A percentile compares a stretch with the other conserved stretches of the same genome.
Conservation (phyloP, 2,329 filamentous ascomycete genomes). For the Calonectria leucothoes region DNA sequence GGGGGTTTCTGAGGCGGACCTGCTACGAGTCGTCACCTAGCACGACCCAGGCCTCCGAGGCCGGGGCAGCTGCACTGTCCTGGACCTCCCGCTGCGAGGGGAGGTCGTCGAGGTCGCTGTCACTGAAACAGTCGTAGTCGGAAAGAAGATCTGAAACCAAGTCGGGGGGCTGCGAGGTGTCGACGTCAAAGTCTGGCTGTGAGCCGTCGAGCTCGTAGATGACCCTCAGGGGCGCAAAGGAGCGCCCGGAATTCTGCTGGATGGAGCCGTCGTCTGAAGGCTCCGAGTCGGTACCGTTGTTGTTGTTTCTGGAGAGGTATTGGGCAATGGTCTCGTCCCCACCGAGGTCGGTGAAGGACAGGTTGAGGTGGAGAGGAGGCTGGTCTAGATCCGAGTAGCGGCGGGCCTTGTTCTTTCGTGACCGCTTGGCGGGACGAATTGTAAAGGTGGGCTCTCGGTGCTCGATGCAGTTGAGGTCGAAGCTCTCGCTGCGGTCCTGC, state of each 20-base stretch:
- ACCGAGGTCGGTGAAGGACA: constrained; percentile 57
- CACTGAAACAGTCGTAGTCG: constrained; percentile 52
- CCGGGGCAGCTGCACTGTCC: constrained; percentile 42
- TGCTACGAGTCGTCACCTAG: constrained; percentile 61
- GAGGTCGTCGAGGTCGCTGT: constrained; percentile 48
- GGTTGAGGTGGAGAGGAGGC: constrained; percentile 50
- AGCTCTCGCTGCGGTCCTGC: constrained; percentile 46
- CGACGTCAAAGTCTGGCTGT: constrained; percentile 47
- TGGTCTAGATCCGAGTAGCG: constrained; percentile 38
- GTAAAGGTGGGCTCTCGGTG: constrained; percentile 53
- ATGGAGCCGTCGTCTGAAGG: constrained; percentile 30
- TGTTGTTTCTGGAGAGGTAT: constrained; percentile 44
- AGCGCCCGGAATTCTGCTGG: constrained; percentile 22
- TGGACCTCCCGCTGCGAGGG: constrained; percentile 47
- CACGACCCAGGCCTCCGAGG: constrained; percentile 55
- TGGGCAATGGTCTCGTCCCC: constrained; percentile 53
- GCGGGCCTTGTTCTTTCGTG: constrained; percentile 40
- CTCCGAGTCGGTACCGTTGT: constrained; percentile 20
- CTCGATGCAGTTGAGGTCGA: constrained; percentile 54
- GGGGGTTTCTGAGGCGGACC: constrained; percentile 50
- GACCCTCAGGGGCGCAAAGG: constrained; percentile 50
- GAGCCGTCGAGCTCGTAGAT: constrained; percentile 54
- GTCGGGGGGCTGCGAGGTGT: constrained; percentile 51
- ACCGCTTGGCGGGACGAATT: constrained; percentile 49
- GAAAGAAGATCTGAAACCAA: constrained; percentile 47